Percentiles rank a stretch among this genome's conserved stretches.
Evolutionary conservation across 257 asterid species (phyloP).

Genomic region (Solanum dulcamara): DNA sequence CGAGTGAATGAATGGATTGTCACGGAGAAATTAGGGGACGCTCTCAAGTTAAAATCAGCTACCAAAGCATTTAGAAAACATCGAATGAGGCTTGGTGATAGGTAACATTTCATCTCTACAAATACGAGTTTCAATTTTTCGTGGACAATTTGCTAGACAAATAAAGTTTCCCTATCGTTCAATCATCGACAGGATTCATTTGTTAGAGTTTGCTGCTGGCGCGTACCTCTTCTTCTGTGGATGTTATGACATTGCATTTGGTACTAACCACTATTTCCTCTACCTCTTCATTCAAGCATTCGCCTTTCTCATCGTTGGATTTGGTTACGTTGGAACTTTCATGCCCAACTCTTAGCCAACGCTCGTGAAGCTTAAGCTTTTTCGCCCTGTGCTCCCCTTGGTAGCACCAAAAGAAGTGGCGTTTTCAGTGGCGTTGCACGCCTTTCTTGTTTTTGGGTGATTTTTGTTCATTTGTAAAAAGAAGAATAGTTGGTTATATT

Average conservation of each 20-base stretch:
- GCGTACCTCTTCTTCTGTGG: constrained; percentile 69
- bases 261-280: constrained; percentile 46
- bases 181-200: constrained; percentile 36
- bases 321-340: constrained; percentile 69
- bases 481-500: constrained; percentile 4
- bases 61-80: constrained; percentile 38
- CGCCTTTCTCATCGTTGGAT: constrained; percentile 68
- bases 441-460: neutral
- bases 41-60: constrained; percentile 50
- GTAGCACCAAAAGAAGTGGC: neutral
- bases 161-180: neutral
- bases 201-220: constrained; percentile 54
- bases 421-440: neutral
- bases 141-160: neutral
- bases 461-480: constrained; percentile 23
- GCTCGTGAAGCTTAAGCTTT: neutral
- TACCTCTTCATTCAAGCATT: constrained; percentile 58
- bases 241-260: constrained; percentile 57
- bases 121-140: neutral
- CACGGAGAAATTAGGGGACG: constrained; percentile 86
- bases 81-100: constrained; percentile 54
- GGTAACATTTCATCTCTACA: constrained; percentile 26
- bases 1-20: constrained; percentile 97
- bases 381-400: neutral
- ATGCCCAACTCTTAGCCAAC: constrained; percentile 31